These are phyloP conservation scores for Bipolaris gigantea DNA, from an alignment of 2,329 filamentous ascomycete species.

Conservation along the genomic window DNA sequence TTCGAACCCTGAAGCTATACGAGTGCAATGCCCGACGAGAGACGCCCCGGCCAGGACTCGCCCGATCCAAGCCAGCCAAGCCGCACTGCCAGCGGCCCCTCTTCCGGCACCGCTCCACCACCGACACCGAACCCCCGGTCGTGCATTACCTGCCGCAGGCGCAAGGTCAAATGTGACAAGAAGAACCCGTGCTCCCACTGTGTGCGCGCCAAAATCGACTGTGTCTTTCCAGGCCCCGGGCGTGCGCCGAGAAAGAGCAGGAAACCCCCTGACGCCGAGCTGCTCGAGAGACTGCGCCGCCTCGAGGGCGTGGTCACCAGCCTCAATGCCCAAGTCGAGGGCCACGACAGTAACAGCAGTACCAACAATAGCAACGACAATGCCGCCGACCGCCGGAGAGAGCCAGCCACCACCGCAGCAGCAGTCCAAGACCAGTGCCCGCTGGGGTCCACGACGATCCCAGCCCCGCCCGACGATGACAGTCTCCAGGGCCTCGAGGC, in stretches of 20 bases:
- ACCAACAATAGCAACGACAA: constrained; percentile 9
- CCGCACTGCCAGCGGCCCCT: constrained; percentile 20
- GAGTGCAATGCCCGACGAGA: constrained; percentile 22
- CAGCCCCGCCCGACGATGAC: constrained; percentile 34
- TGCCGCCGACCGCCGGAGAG: constrained; percentile 31
- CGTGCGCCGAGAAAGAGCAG: constrained; percentile 69
- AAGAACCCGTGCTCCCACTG: constrained; percentile 76
- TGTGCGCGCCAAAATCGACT: constrained; percentile 68
- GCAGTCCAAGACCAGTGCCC: constrained; percentile 13
- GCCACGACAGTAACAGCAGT: constrained; percentile 28
- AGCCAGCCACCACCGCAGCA: constrained; percentile 15
- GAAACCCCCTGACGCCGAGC: constrained; percentile 69
- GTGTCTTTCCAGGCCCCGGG: constrained; percentile 73
- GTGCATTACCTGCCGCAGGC: constrained; percentile 43
- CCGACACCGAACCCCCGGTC: constrained; percentile 36
- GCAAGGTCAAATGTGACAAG: constrained; percentile 79
- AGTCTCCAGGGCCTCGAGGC: constrained; percentile 49
- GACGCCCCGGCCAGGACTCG: constrained; percentile 22
- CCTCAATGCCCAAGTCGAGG: constrained; percentile 51
- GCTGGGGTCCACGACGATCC: not conserved
- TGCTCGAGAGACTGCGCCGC: constrained; percentile 71
- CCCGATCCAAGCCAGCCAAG: constrained; percentile 23
- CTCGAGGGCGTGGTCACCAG: constrained; percentile 73
- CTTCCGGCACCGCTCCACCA: constrained; percentile 12
- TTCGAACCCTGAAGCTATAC: too few relatives aligned